A percentile compares a stretch with the other conserved stretches of the same genome.
These are phyloP conservation scores for Syzygium syzygioides DNA, from an alignment of 441 rosid genomes.

Conservation along the genomic window DNA sequence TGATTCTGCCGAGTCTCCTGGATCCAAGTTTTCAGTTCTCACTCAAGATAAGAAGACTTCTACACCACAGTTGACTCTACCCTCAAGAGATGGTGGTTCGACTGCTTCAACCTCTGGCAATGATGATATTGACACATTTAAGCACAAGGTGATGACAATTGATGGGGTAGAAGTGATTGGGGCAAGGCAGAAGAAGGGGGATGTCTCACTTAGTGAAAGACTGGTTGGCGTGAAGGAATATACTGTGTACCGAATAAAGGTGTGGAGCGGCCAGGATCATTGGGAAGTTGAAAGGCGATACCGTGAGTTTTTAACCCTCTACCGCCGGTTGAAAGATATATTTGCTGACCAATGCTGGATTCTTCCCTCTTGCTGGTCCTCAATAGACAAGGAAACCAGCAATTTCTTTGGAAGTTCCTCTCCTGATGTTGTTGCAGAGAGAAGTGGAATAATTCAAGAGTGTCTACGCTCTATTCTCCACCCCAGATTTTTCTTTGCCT, in stretches of 20 bases:
- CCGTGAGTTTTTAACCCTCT: conserved; percentile 82
- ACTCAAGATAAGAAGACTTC: conserved; percentile 42
- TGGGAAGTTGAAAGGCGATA: conserved; percentile 97
- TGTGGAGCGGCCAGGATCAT: conserved; percentile 68
- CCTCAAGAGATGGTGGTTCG: conserved; percentile 67
- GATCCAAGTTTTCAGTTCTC: conserved; percentile 33
- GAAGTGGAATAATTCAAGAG: conserved; percentile 84
- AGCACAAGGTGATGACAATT: conserved; percentile 36
- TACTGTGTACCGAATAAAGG: conserved; percentile 73
- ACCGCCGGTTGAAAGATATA: conserved; percentile 70
- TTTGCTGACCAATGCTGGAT: conserved; percentile 73
- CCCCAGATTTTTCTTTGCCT: conserved; percentile 46
- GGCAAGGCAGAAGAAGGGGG: conserved; percentile 88
- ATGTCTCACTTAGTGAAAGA: conserved; percentile 88
- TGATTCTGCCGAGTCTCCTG: conserved; percentile 68
- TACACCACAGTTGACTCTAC: conserved; percentile 39
- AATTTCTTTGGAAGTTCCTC: conserved; percentile 84
- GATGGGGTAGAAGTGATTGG: conserved; percentile 87
- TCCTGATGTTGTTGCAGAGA: conserved; percentile 76
- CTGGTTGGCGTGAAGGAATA: conserved; percentile 94
- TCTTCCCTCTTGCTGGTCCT: conserved; percentile 85
- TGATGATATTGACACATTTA: conserved; percentile 31
- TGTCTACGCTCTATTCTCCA: conserved; percentile 67
- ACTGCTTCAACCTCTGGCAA: conserved; percentile 76
- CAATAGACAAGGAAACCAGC: conserved; percentile 76